Conservation (phyloP, 306 rosid species). For the Adenanthera pavonina region DNA sequence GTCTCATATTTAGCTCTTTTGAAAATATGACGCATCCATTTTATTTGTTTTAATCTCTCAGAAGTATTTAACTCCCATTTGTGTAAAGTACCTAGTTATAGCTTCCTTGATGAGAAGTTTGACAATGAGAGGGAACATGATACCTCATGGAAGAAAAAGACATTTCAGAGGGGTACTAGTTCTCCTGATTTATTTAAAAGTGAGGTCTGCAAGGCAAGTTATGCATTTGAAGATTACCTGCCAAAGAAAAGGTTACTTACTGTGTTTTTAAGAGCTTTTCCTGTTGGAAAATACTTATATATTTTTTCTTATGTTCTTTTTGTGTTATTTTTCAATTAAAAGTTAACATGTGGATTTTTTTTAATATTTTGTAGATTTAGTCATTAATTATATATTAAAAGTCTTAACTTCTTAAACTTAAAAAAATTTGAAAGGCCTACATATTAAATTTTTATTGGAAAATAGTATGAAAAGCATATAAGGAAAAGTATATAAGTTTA, state of each 20-base stretch:
- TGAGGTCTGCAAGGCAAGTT: slow-evolving; percentile 43
- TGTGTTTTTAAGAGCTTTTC: slow-evolving; percentile 19
- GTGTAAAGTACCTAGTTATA: slow-evolving; percentile 50
- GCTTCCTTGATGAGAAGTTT: slow-evolving; percentile 52
- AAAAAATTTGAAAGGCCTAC: too few relatives aligned
- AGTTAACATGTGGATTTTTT: too few relatives aligned
- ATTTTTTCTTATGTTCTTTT: too few relatives aligned
- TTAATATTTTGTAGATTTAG: too few relatives aligned
- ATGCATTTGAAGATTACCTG: slow-evolving; percentile 55
- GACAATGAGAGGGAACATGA: slow-evolving; percentile 55
- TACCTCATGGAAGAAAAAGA: slow-evolving; percentile 52
- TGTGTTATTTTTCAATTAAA: too few relatives aligned
- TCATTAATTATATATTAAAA: too few relatives aligned
- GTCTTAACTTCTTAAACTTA: too few relatives aligned
- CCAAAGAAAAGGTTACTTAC: slow-evolving; percentile 54
- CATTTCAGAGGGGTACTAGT: slow-evolving; percentile 46
- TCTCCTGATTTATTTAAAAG: slow-evolving; percentile 49
- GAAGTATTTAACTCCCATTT: slow-evolving; percentile 14
- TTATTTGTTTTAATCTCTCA: slow-evolving; percentile 4
- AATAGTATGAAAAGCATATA: too few relatives aligned
- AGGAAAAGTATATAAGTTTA: too few relatives aligned
- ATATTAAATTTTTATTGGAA: too few relatives aligned
- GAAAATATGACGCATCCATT: slow-evolving; percentile 9
- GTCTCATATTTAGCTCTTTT: slow-evolving; percentile 25
- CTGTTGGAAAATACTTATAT: neutral